Evolutionary conservation across 2,329 filamentous ascomycete genomes (phyloP), one percentile per base, ranked within the genome.

Genomic region (Capronia epimyces): DNA sequence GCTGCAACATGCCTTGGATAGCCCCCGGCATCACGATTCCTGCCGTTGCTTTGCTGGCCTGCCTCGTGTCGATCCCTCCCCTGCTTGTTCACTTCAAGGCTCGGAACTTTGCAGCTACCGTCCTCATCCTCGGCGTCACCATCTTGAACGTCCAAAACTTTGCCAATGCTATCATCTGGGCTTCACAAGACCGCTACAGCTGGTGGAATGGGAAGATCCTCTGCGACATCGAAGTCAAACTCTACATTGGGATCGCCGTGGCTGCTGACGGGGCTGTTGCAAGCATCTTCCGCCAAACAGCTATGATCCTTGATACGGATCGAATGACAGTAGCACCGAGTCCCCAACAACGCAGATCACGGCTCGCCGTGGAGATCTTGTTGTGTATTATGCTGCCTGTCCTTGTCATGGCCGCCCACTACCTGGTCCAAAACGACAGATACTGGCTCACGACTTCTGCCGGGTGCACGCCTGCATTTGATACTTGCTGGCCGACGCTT

Each of bases 81-180:
- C 65, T 85, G 47, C 63, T 76, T 48, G 79, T 82, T 71, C 83
- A 86, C 63, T 69, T 75, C 52, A 73, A 73, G 46, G 79, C 82
- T 57, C 72, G 73, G 50, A 87, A 86, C 64, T 68, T 83, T 45
- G 75, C 80, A 10, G 77, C 80, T 5, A 72, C 74, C 15, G 75
- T 73, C 24, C 70, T 86, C 29, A 75, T 83, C 43, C 62, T 71
- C 44, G 83, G 79, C 73, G 67, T 78, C 46, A 66, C 77, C 20
- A 50, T 81, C n/a, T 64, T 75, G 51, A 83, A 84, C 60, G 49
- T 82, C 46, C 73, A 78, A 63, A 77, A 74, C 57, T 72, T 81
- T 55, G 65, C 81, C 69, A 86, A 87, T 61, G 71, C 81, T 1
- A 64, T 84, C 43, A 75, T 86, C 53, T 87, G 83, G 83, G 75